Base-by-base conservation (phyloP, 2,329 filamentous ascomycete genomes). In the Cercospora zeae-maydis region DNA sequence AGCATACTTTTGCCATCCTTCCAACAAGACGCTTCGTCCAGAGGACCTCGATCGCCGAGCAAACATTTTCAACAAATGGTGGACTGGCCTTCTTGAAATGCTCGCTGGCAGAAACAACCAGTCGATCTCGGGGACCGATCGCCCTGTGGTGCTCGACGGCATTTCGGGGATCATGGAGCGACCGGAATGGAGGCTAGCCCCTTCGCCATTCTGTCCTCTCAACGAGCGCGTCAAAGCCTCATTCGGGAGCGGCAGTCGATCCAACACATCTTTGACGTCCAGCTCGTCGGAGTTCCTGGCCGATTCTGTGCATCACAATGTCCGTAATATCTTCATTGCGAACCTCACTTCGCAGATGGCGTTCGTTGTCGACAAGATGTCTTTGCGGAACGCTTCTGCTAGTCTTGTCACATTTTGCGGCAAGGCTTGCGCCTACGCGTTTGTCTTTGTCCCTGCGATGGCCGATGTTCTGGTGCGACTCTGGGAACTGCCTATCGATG, bases 351-450 rank as follows among this genome's bases (percentile, higher is more conserved):
- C 88, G 39, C 93, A 96, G 72, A 90, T 96, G 86, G 83, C 85
- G 1, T 89, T 95, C 67, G 89, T 92, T n/a, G 88, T 96, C 6
- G 91, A 95, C 59, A 93, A 92, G 73, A 89, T 96, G 87, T 92
- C 91, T 14, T 80, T 91, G 71, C 86, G 91, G 54, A 89, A 92
- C 71, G 86, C 86, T 9, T 84, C 86, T 39, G 85, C 86, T 42
- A 81, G 81, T 67, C 67, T 81, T 24, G 90, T 96, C 62, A 89
- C 89, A 31, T 96, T 96, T 74, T 92, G 91, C 59, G 93, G 91
- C 63, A 96, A 95, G 77, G 91, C 92, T 3, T 93, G 90, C 72
- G 92, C 93, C 1, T 96, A 96, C 75, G 92, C 91, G 31, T 96
- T 96, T 76, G 95, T 93, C 78, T 97, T 96, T 72, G 93, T 91